A percentile compares a stretch with the other conserved stretches of the same genome.
phyloP scores from a whole-genome alignment of 2,329 filamentous ascomycete genomes.

The Berkeleyomyces basicola region DNA sequence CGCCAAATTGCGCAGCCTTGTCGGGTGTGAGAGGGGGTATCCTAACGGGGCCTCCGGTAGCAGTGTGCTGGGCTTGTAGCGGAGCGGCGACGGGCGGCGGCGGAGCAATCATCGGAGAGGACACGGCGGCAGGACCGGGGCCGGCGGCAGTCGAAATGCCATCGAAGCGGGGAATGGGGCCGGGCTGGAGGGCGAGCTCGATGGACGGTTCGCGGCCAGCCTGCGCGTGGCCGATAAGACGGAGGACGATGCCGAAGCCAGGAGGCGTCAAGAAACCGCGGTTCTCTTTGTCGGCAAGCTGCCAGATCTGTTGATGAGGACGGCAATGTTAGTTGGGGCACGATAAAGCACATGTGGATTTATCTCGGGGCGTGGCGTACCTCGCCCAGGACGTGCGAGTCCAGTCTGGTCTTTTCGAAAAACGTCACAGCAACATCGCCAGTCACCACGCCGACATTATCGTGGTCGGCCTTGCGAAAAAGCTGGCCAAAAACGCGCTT shows the following conservation, averaged over 20 bases:
- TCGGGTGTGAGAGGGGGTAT: constrained; percentile 79
- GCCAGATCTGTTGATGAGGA: constrained; percentile 61
- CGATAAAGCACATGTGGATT: neutral
- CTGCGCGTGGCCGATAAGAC: constrained; percentile 92
- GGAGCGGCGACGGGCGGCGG: constrained; percentile 31
- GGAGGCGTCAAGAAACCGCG: constrained; percentile 80
- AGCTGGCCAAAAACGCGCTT: constrained; percentile 87
- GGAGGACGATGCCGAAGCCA: constrained; percentile 82
- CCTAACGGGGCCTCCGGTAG: constrained; percentile 49
- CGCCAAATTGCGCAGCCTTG: constrained; percentile 75
- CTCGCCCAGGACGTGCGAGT: constrained; percentile 74
- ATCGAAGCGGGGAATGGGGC: constrained; percentile 84
- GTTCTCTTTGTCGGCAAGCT: constrained; percentile 95
- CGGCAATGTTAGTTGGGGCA: neutral
- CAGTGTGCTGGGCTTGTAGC: constrained; percentile 41
- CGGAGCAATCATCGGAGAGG: constrained; percentile 18
- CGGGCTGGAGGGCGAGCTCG: constrained; percentile 70
- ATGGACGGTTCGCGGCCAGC: constrained; percentile 64
- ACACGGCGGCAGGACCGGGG: constrained; percentile 14
- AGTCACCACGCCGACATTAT: constrained; percentile 82
- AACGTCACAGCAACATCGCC: constrained; percentile 94
- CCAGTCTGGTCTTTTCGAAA: constrained; percentile 87
- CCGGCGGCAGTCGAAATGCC: constrained; percentile 15
- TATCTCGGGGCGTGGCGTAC: constrained; percentile 30
- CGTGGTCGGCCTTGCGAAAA: constrained; percentile 82